These are phyloP conservation scores for Zygosaccharomyces rouxii DNA, from an alignment of 805 yeast genomes.

Conservation along the genomic window DNA sequence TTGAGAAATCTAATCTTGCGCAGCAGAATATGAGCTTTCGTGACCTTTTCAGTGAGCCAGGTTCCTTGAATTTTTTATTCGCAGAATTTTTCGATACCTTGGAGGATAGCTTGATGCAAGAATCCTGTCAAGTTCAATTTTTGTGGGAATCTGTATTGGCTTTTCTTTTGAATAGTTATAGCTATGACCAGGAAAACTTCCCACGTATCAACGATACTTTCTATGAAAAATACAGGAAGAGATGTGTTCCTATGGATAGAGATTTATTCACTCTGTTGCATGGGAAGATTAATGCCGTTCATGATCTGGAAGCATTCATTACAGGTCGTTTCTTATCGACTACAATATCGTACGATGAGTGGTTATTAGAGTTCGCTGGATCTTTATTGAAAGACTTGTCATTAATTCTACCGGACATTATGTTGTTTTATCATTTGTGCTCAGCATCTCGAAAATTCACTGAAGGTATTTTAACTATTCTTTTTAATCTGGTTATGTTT, in stretches of 20 bases:
- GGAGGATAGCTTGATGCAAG: neutral
- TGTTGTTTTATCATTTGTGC: slow-evolving; percentile 8
- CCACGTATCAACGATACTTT: neutral
- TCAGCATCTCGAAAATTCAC: slow-evolving; percentile 6
- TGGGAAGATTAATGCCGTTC: neutral
- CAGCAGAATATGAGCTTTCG: slow-evolving; percentile 2
- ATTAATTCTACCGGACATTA: slow-evolving; percentile 10
- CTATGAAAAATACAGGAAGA: slow-evolving; percentile 3
- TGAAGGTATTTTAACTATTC: slow-evolving; percentile 8
- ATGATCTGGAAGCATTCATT: slow-evolving; percentile 5
- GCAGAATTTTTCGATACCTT: slow-evolving; percentile 5
- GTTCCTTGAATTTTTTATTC: slow-evolving; percentile 6
- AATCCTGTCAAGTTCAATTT: slow-evolving; percentile 3
- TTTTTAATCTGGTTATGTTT: slow-evolving; percentile 13
- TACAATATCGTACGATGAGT: slow-evolving; percentile 1
- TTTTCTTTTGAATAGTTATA: slow-evolving; percentile 5
- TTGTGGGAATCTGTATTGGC: slow-evolving; percentile 10
- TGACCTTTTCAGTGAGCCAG: slow-evolving; percentile 7
- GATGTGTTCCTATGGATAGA: slow-evolving; percentile 2
- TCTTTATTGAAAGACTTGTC: slow-evolving; percentile 10
- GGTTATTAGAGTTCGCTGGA: slow-evolving; percentile 11
- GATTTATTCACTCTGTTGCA: slow-evolving; percentile 8
- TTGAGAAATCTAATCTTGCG: neutral
- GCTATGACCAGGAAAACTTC: neutral
- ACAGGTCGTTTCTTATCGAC: neutral